Evolutionary conservation across 441 rosid species (phyloP).

Genomic region (Syzygium syzygioides): DNA sequence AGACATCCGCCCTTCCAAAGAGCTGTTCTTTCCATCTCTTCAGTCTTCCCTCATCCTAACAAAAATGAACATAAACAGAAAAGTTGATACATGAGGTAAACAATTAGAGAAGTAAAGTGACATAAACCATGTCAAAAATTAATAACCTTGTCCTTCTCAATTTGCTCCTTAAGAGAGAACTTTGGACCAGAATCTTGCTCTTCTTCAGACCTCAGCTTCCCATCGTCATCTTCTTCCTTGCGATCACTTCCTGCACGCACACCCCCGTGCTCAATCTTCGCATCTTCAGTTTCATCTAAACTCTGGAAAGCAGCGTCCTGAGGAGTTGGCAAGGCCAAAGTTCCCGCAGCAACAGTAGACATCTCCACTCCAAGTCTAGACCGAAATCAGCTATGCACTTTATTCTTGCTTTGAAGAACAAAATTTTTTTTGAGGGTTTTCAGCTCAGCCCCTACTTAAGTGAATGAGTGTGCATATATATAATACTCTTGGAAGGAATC

Average conservation of each 20-base stretch:
- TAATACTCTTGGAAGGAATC: not conserved
- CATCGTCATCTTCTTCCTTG: not conserved
- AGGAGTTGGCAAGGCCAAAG: not conserved
- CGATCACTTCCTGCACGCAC: not conserved
- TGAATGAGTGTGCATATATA: not conserved
- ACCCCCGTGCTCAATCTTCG: not conserved
- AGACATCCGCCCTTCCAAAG: constrained; percentile 24
- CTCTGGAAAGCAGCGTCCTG: not conserved
- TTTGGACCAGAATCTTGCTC: constrained; percentile 19
- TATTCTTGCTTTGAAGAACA: not conserved
- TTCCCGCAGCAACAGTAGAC: not conserved
- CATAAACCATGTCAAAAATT: not conserved
- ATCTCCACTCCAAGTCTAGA: not conserved
- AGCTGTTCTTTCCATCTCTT: constrained; percentile 35
- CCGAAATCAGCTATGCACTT: not conserved
- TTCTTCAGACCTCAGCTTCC: not conserved
- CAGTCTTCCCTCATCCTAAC: constrained; percentile 28
- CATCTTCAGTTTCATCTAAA: not conserved
- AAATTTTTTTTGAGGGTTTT: not conserved
- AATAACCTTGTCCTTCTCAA: constrained; percentile 26
- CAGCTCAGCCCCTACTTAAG: not conserved
- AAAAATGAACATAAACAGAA: not conserved
- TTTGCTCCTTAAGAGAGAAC: constrained; percentile 27
- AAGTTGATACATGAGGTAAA: not conserved
- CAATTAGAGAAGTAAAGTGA: not conserved